Evolutionary conservation across 345 rosid species (phyloP), one percentile per base, ranked within the genome.

Genomic region (Arabidopsis arenosa): DNA sequence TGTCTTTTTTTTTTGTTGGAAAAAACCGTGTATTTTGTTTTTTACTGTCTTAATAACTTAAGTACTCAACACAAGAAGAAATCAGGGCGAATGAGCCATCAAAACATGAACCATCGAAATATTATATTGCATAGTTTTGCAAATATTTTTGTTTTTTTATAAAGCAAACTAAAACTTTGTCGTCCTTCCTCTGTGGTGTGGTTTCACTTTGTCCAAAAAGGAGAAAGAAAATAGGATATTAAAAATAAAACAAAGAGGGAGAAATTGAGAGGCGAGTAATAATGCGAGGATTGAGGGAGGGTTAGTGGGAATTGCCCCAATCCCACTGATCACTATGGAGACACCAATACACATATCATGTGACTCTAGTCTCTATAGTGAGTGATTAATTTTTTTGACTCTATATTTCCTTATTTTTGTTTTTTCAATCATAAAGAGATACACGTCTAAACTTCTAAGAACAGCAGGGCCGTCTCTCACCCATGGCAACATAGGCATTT

Each of bases 251-350:
- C 28, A 39, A 51, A 58, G 66, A 39, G 61, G 23, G 18, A 63
- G 26, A 63, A 37, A 56, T 28, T 15, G 64, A 76, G 45, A 51
- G 63, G 59, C 63, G 77, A 57, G 56, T 37, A 64, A 57, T 58
- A 57, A 72, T 78, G 81, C 77, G 77, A 71, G 67, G 68, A 72
- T 77, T 71, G 23, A 72, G 80, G 80, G 68, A 70, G 35, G 14
- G 35, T 28, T 5, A 63, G 75, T 70, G 74, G 71, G 33, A 14
- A 14, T 51, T 75, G 18, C n/a, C 0, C 5, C 23, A 9, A 70
- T 63, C 52, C 60, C 75, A 76, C 75, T 36, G 41, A 44, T 68
- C 65, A 70, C 60, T 45, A 17, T 55, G 72, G 54, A 70, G 64
- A 76, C 75, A 76, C 71, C 59, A 76, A 69, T 62, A 62, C 70